Conservation (phyloP, 306 rosid species). For the Citrullus amarus region DNA sequence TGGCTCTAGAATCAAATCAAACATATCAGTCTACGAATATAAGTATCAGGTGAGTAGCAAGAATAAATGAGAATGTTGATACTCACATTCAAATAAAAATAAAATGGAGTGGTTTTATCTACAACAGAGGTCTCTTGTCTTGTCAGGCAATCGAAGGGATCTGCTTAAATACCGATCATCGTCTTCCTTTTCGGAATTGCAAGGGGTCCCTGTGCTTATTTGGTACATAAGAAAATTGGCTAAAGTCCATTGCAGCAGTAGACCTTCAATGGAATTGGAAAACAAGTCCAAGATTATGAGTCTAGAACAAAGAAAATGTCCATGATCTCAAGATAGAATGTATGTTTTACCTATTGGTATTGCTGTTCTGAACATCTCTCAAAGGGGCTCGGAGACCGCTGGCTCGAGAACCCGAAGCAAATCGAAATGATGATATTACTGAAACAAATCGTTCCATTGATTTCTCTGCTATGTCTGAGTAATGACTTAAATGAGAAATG, state of each 20-base stretch:
- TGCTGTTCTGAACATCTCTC: constrained; percentile 46
- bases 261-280: neutral
- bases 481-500: constrained; percentile 63
- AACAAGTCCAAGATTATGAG: neutral
- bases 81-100: constrained; percentile 5
- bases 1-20: neutral
- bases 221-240: constrained; percentile 9
- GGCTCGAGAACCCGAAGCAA: constrained; percentile 71
- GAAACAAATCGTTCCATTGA: constrained; percentile 76
- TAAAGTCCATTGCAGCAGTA: neutral
- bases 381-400: constrained; percentile 92
- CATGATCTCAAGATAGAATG: constrained; percentile 1
- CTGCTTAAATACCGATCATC: constrained; percentile 3
- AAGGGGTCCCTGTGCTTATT: constrained; percentile 1
- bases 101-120: neutral
- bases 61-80: neutral
- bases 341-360: constrained; percentile 31
- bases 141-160: neutral
- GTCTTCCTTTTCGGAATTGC: neutral
- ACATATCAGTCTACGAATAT: neutral
- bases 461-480: constrained; percentile 72
- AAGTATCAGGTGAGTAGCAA: neutral
- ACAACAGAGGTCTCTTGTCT: neutral
- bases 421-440: constrained; percentile 49
- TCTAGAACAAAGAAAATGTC: neutral